Base-by-base conservation (phyloP, 2,329 filamentous ascomycete genomes). In the Penicillium corylophilum region DNA sequence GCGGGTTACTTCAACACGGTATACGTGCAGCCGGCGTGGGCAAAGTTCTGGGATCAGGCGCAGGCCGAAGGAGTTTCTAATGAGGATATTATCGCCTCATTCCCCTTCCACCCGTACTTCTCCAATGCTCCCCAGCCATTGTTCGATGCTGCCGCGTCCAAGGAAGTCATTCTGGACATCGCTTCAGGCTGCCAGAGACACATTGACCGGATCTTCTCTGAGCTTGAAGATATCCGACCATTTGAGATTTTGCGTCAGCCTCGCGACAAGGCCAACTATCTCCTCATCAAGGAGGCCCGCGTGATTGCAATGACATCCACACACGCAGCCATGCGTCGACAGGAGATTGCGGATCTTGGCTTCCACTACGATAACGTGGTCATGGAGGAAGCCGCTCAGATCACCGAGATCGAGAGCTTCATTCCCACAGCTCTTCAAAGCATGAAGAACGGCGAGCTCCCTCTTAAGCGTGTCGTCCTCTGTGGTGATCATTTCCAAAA, bases 281-380 rank as follows among this genome's bases (percentile, higher is more conserved):
- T 99, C 5, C 82, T 99, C 29, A 88, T 91, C 5, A 96, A 91
- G 64, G 93, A 97, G 73, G 95, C 95, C n/a, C 87, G 94, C 31
- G 94, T 99, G 56, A 87, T 99, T 59, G 95, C 94, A 51, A 99
- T 99, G 95, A 99, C 94, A 16, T 95, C 92, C 4, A 99, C 95
- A 0, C 94, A 99, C 71, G 95, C 94, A 4, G 94, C 94, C 1
- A 99, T 99, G 82, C 85, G 91, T 55, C 82, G 93, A 56, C 85
- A 90, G 57, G 93, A 97, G 64, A 97, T 99, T 63, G 88, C 90
- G 1, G 81, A 83, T 15, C 81, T 97, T n/a, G 92, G 92, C 15
- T 99, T 99, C 74, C 90, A 90, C 62, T 99, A 99, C 65, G 92
- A 97, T 76, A 99, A 96, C 59, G 88, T 99, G 12, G 82, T 99